phyloP scores from a whole-genome alignment of 2,329 filamentous ascomycete species.

The Grosmannia clavigera region DNA sequence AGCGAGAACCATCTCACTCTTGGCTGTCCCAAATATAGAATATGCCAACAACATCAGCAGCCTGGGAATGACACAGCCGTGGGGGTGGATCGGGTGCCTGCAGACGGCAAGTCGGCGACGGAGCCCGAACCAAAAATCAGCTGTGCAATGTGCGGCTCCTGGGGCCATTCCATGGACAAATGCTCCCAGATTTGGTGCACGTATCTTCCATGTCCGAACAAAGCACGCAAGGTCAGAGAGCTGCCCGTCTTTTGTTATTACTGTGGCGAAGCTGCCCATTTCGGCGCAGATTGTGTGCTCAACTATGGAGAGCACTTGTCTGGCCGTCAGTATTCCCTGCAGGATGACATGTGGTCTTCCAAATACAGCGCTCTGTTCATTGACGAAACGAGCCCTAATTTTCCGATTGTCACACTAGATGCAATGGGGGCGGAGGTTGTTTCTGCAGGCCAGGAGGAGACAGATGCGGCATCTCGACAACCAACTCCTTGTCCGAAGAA shows the following conservation, averaged over 20 bases:
- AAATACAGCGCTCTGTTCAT: background rate
- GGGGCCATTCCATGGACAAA: background rate
- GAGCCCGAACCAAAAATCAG: background rate
- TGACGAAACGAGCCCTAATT: background rate
- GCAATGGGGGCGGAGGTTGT: background rate
- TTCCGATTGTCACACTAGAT: background rate
- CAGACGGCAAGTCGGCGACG: background rate
- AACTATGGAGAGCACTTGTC: conserved; percentile 12
- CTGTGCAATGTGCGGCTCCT: background rate
- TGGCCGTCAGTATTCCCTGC: conserved; percentile 6
- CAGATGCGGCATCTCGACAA: background rate
- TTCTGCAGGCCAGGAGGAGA: background rate
- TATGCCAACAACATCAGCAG: background rate
- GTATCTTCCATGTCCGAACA: conserved; percentile 29
- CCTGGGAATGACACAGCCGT: background rate
- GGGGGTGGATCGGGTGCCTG: background rate
- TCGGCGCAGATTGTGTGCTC: conserved; percentile 40
- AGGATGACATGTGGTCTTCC: conserved; percentile 34
- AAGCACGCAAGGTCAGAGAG: conserved; percentile 16
- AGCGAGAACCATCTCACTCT: conserved; percentile 31
- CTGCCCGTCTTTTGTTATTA: conserved; percentile 42
- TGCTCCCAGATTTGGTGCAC: conserved; percentile 42
- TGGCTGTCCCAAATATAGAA: conserved; percentile 29
- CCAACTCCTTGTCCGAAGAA: background rate
- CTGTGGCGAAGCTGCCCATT: conserved; percentile 44